Percentiles rank a stretch among this genome's conserved stretches.
Conservation (phyloP, 352 stramenopile genomes). For the Pythium vanterpoolii region DNA sequence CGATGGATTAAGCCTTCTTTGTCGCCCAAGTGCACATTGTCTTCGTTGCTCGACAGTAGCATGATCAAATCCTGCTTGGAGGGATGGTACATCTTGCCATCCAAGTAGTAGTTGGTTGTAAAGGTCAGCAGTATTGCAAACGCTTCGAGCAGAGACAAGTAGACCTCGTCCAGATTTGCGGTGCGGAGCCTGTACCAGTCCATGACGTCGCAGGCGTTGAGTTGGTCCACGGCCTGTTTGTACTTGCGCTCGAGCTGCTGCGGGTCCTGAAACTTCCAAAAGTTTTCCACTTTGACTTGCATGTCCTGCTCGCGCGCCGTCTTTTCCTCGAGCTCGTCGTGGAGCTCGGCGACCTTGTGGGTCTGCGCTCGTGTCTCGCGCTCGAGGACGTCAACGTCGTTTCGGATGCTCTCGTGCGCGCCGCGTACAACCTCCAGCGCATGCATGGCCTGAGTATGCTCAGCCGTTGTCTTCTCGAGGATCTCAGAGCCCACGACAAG, state of each 20-base stretch:
- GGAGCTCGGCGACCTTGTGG: slow-evolving; percentile 26
- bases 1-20: slow-evolving; percentile 75
- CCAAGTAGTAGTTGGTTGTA: slow-evolving; percentile 60
- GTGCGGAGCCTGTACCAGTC: slow-evolving; percentile 77
- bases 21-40: slow-evolving; percentile 79
- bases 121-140: slow-evolving; percentile 72
- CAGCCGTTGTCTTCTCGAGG: slow-evolving; percentile 44
- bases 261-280: slow-evolving; percentile 65
- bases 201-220: slow-evolving; percentile 51
- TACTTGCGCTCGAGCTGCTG: slow-evolving; percentile 56
- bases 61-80: slow-evolving; percentile 59
- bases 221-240: slow-evolving; percentile 50
- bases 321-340: slow-evolving; percentile 40
- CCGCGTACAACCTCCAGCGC: not conserved
- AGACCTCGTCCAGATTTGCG: slow-evolving; percentile 51
- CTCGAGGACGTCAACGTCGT: slow-evolving; percentile 47
- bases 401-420: slow-evolving; percentile 42
- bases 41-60: slow-evolving; percentile 70
- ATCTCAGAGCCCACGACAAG: slow-evolving; percentile 63
- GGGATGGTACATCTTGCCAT: slow-evolving; percentile 37
- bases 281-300: slow-evolving; percentile 76
- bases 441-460: slow-evolving; percentile 32
- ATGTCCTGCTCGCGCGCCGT: slow-evolving; percentile 57
- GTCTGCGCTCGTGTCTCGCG: slow-evolving; percentile 37
- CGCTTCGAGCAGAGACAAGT: slow-evolving; percentile 60